phyloP scores from a whole-genome alignment of 352 stramenopile genomes.

The Pythium sp. region DNA sequence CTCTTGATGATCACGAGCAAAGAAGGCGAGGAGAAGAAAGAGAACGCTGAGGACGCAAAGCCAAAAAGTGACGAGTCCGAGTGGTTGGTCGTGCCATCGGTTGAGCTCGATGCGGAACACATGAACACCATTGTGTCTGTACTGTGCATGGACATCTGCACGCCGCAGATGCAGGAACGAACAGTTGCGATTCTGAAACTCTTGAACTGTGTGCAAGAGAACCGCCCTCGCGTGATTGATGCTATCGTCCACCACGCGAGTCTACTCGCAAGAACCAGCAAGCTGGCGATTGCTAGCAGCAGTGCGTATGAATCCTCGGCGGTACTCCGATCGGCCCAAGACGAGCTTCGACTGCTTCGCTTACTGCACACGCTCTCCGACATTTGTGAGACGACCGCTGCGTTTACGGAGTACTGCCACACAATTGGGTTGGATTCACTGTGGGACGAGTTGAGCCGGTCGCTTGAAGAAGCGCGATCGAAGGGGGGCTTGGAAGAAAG shows the following conservation, averaged over 20 bases:
- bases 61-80: slow-evolving; percentile 34
- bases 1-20: slow-evolving; percentile 25
- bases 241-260: slow-evolving; percentile 69
- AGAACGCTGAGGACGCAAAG: slow-evolving; percentile 22
- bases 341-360: slow-evolving; percentile 95
- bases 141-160: slow-evolving; percentile 77
- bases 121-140: slow-evolving; percentile 69
- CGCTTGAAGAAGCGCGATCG: slow-evolving; percentile 73
- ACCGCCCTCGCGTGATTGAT: slow-evolving; percentile 57
- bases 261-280: slow-evolving; percentile 33
- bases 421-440: slow-evolving; percentile 65
- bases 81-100: slow-evolving; percentile 65
- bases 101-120: slow-evolving; percentile 48
- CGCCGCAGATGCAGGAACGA: slow-evolving; percentile 77
- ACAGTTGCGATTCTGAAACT: slow-evolving; percentile 79
- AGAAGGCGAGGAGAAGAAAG: slow-evolving; percentile 22
- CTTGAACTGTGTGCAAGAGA: slow-evolving; percentile 59
- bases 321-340: slow-evolving; percentile 70
- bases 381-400: slow-evolving; percentile 60
- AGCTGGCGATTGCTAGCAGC: slow-evolving; percentile 2
- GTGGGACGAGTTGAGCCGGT: slow-evolving; percentile 75
- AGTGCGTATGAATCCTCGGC: slow-evolving; percentile 62
- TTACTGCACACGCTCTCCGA: slow-evolving; percentile 95
- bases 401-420: slow-evolving; percentile 73
- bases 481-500: slow-evolving; percentile 71